Evolutionary conservation across 257 asterid species (phyloP), one percentile per base, ranked within the genome.

Genomic region (Marsdenia floribunda): DNA sequence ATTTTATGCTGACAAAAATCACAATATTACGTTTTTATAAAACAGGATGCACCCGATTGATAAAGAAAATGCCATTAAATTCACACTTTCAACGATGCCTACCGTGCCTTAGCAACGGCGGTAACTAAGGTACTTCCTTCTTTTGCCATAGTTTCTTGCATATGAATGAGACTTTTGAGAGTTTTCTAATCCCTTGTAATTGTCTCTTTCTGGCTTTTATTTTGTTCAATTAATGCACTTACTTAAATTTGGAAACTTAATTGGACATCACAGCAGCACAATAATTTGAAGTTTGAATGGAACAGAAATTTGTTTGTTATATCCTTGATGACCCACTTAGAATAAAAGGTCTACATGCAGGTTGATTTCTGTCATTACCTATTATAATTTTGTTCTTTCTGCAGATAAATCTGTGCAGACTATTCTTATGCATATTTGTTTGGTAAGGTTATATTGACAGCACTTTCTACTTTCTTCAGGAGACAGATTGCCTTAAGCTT

Each of bases 51-150:
- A n/a, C n/a, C n/a, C n/a, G n/a, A n/a, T n/a, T n/a, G n/a, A n/a
- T n/a, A n/a, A n/a, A n/a, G n/a, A n/a, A n/a, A n/a, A n/a, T n/a
- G n/a, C n/a, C n/a, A n/a, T n/a, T n/a, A n/a, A n/a, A n/a, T n/a
- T n/a, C n/a, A n/a, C n/a, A n/a, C n/a, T n/a, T 93, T 52, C 97
- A 92, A 82, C 80, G 89, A 83, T 95, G 99, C 89, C 86, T 95
- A 86, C 96, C 86, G 76, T 89, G 90, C 87, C 90, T 95, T 80
- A 84, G 88, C 66, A 75, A 75, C 10, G 96, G 87, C 75, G 97
- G 92, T 73, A 92, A 88, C n/a, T 60, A 85, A 88, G 96, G 99
- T 94, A 83, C 44, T 73, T 26, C 38, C 65, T 14, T 54, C 70
- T 38, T 61, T 26, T 70, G 6, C 53, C 44, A 13, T 19, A 59